Evolutionary conservation across 2,329 filamentous ascomycete genomes (phyloP), one percentile per base, ranked within the genome.

Genomic region (Penicillium sumatraense): DNA sequence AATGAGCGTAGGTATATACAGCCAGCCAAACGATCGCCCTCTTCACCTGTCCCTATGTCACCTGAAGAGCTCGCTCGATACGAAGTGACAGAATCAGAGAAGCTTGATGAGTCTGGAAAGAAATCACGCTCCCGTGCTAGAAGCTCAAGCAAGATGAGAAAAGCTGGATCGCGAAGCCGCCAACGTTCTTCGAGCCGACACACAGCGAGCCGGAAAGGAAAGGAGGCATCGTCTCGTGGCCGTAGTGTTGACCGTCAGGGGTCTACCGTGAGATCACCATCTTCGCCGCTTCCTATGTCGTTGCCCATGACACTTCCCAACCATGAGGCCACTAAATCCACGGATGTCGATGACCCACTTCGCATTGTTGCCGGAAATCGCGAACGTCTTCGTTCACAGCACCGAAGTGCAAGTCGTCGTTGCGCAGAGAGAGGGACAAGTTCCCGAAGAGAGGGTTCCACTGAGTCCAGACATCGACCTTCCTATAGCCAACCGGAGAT

Each of bases 1-100:
- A 82, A 82, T 21, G 78, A 83, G 11, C 81, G 84, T 41, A 84
- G 88, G 20, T 88, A 87, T 60, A 91, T 89, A 59, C 89, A 86
- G 68, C 85, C 89, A 16, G 85, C 87, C 11, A 96, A 96, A 75
- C 83, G 90, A 20, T 97, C 93, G 1, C 93, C 93, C 1, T 96
- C 91, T 2, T 97, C 93, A 0, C 93, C 93, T 0, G 83, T 96
- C 2, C 91, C 93, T 3, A 97, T 97, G 93, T 96, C 93, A 3
- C 92, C 92, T 0, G 91, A 96, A 65, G 92, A 97, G 66, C 71
- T 90, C 56, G 68, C 75, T 47, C 68, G 70, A 41, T 80, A 78
- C 57, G 75, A 76, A 45, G 73, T 71, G 5, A 78, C 75, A 18
- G 60, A 57, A 56, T 71, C 76, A 7, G 81, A 81, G 10, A 76